Base-by-base conservation (phyloP, 352 stramenopile genomes). In the Phytopythium oedochilum region DNA sequence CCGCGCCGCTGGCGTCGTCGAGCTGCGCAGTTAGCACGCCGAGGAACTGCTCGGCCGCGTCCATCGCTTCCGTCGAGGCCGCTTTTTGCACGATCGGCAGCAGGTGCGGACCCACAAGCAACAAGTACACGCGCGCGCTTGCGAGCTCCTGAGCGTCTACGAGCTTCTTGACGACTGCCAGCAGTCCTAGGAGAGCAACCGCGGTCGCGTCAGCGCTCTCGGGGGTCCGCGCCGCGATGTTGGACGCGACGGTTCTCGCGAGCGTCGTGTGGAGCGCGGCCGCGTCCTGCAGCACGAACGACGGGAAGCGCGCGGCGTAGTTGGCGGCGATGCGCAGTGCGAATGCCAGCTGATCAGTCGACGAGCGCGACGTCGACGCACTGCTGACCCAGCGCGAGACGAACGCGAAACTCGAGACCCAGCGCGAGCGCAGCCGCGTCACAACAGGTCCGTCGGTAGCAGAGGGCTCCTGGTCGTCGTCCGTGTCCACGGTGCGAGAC, bases 11-110 rank as follows among this genome's bases (percentile, higher is more conserved):
- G 0, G 59, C 45, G 10, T 85, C 79, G 36, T 75, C 61, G 12
- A 92, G 54, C 48, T 86, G 79, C 11, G 61, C 55, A 2, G 65
- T 66, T 20, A 88, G 36, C 11, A 88, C 39, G 7, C 66, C 66
- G 29, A 92, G 61, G 40, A 88, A 65, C 29, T 61, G 53, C 23
- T 86, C 78, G 0, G 73, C 64, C 45, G 78, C 70, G 32, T 73
- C 51, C 18, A 89, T 42, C 44, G 77, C 66, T 3, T 64, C 50
- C n/a, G 35, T 69, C 57, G 44, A 70, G 49, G 40, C 72, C 51
- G n/a, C 52, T 38, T 25, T 49, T n/a, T 61, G 36, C 5, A 68
- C 6, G 11, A 71, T 43, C 25, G 53, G 52, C 25, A 90, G 66
- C 6, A 86, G 44, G 39, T 60, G 51, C 49, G 75, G 67, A 15